Percentiles rank a stretch among this genome's conserved stretches.
These are phyloP conservation scores for Apiospora rasikravindrae DNA, from an alignment of 2,329 filamentous ascomycete genomes.

Conservation along the genomic window DNA sequence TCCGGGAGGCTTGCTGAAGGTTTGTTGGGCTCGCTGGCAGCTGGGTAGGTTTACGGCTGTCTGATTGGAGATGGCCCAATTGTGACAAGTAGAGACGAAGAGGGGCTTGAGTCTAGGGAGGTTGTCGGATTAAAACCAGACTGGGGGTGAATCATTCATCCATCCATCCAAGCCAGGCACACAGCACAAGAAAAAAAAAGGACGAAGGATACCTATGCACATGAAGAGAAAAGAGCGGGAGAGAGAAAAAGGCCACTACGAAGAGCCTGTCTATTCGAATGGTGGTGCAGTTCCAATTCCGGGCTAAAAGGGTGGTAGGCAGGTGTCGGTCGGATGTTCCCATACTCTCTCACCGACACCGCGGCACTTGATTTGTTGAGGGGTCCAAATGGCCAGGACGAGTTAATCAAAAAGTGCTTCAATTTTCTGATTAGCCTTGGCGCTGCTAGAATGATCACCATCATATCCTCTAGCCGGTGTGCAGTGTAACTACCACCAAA, in stretches of 20 bases:
- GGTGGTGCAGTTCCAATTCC: not conserved
- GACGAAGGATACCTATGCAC: not conserved
- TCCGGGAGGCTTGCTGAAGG: slow-evolving; percentile 18
- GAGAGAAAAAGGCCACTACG: too few species aligned
- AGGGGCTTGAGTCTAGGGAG: not conserved
- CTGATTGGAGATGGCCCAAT: not conserved
- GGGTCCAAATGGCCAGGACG: not conserved
- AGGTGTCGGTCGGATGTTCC: not conserved
- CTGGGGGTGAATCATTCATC: slow-evolving; percentile 7
- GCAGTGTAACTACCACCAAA: not conserved
- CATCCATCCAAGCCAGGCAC: slow-evolving; percentile 5
- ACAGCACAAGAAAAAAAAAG: not conserved
- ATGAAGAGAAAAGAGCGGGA: not conserved
- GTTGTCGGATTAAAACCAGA: not conserved
- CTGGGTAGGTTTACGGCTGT: not conserved
- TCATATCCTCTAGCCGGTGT: not conserved
- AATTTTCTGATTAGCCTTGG: slow-evolving; percentile 9
- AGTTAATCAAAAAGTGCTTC: not conserved
- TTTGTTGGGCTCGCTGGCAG: slow-evolving; percentile 17
- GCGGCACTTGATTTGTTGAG: slow-evolving; percentile 19
- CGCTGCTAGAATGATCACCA: not conserved
- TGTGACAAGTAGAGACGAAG: slow-evolving; percentile 3
- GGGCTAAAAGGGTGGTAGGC: not conserved
- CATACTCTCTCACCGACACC: slow-evolving; percentile 18
- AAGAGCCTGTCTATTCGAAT: not conserved